Evolutionary conservation across 2,329 filamentous ascomycete species (phyloP), one percentile per base, ranked within the genome.

Genomic region (Microcera coccophila): DNA sequence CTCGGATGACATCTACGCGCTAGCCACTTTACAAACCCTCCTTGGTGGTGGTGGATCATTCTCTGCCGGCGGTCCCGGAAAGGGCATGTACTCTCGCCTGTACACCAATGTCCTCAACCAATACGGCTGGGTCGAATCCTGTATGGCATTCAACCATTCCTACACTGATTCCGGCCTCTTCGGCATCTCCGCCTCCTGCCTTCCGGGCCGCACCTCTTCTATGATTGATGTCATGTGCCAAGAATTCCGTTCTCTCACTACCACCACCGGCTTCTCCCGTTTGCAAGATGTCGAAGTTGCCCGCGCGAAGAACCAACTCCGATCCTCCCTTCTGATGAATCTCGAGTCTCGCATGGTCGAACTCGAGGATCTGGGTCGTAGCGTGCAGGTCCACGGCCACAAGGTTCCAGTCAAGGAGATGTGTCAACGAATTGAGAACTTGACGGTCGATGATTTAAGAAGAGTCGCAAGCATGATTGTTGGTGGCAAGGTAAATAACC

Each of bases 51-150:
- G 93, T 37, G 93, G 93, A 18, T 96, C 90, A 42, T 98, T 98
- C 73, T 95, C 88, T 14, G 93, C 93, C 41, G 93, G 93, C 57
- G 93, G 93, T 0, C 93, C 93, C 4, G 93, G 93, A 40, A 98
- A 98, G 73, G 93, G 93, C 65, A 98, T 98, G 93, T 97, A 97
- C 75, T 95, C 88, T 28, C 85, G 93, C 11, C 80, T 98, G 8
- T 98, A 96, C 75, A 97, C 90, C 50, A 95, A 96, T 64, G 91
- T 97, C 1, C 79, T 98, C 39, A 98, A 98, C 73, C 90, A 97
- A 69, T 84, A 95, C 70, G 89, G 87, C 55, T 98, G 91, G 91
- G 89, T 98, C 19, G 93, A 98, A 70, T 90, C 83, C 47, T 97
- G 93, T 70, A 78, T 95, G 39, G 86, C 91, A 21, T 97, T 97